A percentile compares a stretch with the other conserved stretches of the same genome.
Conservation (phyloP, 2,329 filamentous ascomycete species). For the Ceratocystis smalleyi region DNA sequence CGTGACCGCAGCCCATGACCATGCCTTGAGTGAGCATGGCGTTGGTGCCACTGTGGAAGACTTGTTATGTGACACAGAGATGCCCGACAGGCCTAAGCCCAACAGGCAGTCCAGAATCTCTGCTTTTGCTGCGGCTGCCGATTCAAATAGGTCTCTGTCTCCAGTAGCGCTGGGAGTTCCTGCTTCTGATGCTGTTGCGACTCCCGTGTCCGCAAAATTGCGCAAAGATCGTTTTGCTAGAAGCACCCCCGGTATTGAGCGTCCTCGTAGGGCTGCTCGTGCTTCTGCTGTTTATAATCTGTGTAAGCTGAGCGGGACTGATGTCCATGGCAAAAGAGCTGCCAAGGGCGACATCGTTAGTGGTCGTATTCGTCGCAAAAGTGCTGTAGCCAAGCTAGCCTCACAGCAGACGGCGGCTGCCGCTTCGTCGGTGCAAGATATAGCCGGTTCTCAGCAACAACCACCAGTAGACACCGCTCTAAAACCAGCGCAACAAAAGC, state of each 20-base stretch:
- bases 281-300: slow-evolving; percentile 41
- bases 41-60: slow-evolving; percentile 44
- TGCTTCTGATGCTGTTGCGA: neutral
- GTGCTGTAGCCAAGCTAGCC: neutral
- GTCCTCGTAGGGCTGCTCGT: slow-evolving; percentile 19
- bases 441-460: slow-evolving; percentile 23
- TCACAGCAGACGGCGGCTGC: neutral
- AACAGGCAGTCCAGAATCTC: neutral
- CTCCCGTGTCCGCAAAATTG: slow-evolving; percentile 18
- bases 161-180: neutral
- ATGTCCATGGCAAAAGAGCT: slow-evolving; percentile 42
- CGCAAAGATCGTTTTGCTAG: neutral
- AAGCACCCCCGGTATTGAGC: neutral
- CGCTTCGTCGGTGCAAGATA: neutral
- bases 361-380: slow-evolving; percentile 29
- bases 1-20: slow-evolving; percentile 36
- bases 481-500: slow-evolving; percentile 16
- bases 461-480: slow-evolving; percentile 20
- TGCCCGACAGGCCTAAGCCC: neutral
- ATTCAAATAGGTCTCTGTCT: too few species aligned
- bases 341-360: slow-evolving; percentile 35
- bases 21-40: neutral
- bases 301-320: slow-evolving; percentile 45
- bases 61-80: neutral
- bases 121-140: neutral